Percentiles rank a stretch among this genome's conserved stretches.
Evolutionary conservation across 768 basidiomycete species (phyloP).

Genomic region (Lentinula sp.): DNA sequence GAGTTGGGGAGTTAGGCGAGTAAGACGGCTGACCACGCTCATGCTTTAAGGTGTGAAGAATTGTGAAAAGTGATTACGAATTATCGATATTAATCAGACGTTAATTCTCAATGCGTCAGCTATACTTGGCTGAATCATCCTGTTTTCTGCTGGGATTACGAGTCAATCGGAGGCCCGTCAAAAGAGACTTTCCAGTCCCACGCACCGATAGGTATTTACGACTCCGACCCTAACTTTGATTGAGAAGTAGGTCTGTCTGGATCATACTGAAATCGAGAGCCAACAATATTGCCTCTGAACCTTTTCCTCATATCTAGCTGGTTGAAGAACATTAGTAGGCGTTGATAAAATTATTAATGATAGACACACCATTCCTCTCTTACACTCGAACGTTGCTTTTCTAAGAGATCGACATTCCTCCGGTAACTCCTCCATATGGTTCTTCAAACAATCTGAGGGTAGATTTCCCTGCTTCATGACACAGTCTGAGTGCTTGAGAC

Average conservation of each 20-base stretch:
- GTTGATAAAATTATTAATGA: neutral
- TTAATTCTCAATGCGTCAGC: neutral
- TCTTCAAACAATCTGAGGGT: slow-evolving; percentile 81
- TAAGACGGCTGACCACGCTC: neutral
- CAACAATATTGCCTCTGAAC: slow-evolving; percentile 67
- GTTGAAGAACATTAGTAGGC: neutral
- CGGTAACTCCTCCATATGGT: slow-evolving; percentile 72
- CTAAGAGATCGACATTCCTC: slow-evolving; percentile 75
- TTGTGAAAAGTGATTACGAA: neutral
- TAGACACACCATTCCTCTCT: slow-evolving; percentile 74
- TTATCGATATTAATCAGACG: neutral
- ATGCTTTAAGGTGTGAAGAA: neutral
- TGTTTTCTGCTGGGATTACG: neutral
- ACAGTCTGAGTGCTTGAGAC: slow-evolving; percentile 81
- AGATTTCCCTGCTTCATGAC: slow-evolving; percentile 70
- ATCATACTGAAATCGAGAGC: slow-evolving; percentile 41
- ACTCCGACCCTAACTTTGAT: neutral
- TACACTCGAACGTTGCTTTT: slow-evolving; percentile 85
- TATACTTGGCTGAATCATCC: neutral
- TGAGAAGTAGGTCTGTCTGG: slow-evolving; percentile 10
- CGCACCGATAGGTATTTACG: neutral
- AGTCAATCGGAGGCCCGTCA: neutral
- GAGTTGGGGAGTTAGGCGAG: neutral
- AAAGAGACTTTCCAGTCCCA: neutral
- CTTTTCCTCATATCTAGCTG: slow-evolving; percentile 84